phyloP scores from a whole-genome alignment of 108 stramenopile species.

The Nannochloropsis salina region DNA sequence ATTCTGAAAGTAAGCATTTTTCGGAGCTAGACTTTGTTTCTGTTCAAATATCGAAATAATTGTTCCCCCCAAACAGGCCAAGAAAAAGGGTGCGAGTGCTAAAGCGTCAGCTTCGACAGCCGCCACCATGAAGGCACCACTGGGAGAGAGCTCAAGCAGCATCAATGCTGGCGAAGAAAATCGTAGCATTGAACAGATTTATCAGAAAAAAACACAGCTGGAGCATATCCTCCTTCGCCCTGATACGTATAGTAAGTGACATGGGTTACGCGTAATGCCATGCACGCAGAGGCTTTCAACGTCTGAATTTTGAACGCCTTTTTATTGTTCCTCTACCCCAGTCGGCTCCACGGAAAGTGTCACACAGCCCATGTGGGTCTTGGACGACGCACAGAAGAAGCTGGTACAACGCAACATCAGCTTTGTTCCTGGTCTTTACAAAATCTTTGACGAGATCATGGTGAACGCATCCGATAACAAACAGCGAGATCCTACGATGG shows the following conservation, averaged over 20 bases:
- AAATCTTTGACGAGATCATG: constrained; percentile 99
- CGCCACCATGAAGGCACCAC: background rate
- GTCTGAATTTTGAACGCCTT: background rate
- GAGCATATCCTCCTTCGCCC: constrained; percentile 95
- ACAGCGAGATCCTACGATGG: constrained; percentile 92
- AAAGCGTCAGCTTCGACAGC: background rate
- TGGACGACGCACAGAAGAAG: constrained; percentile 57
- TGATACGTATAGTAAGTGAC: constrained; percentile 88
- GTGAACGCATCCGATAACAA: constrained; percentile 99
- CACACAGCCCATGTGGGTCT: constrained; percentile 84
- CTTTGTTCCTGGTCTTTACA: constrained; percentile 91
- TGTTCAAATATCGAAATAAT: background rate
- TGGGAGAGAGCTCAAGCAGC: constrained; percentile 16
- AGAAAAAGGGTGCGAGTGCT: background rate
- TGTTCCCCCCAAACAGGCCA: background rate
- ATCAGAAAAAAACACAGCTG: constrained; percentile 94
- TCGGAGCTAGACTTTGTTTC: background rate
- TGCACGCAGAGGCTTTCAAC: background rate
- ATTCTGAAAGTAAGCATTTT: too few relatives aligned
- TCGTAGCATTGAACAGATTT: constrained; percentile 77
- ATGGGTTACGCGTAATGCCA: too few relatives aligned
- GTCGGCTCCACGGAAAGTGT: constrained; percentile 75
- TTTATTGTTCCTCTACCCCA: constrained; percentile 42
- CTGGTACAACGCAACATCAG: constrained; percentile 72
- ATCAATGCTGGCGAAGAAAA: background rate